These are phyloP conservation scores for Talaromyces sp. DNA, from an alignment of 2,329 filamentous ascomycete genomes.

Conservation along the genomic window DNA sequence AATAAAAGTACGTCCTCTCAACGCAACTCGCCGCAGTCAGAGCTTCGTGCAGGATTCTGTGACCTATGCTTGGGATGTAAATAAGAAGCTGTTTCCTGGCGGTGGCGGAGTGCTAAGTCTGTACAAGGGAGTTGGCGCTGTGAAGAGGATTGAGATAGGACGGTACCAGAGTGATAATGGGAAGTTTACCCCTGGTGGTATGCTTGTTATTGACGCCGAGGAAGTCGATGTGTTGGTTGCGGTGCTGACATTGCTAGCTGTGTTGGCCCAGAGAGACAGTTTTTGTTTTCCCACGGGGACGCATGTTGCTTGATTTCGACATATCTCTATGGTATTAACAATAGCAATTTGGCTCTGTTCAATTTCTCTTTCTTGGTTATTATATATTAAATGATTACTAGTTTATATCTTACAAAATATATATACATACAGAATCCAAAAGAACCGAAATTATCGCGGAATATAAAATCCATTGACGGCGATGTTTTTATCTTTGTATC, in stretches of 20 bases:
- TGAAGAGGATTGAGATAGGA: constrained; percentile 9
- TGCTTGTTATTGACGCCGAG: constrained; percentile 6
- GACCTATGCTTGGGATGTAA: constrained; percentile 8
- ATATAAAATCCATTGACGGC: constrained; percentile 36
- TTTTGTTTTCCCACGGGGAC: constrained; percentile 8
- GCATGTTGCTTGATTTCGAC: constrained; percentile 1
- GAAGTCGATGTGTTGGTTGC: constrained; percentile 11
- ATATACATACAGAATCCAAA: not conserved
- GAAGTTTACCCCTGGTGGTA: constrained; percentile 4
- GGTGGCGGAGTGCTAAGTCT: constrained; percentile 9
- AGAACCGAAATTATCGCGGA: not conserved
- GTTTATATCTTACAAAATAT: not conserved
- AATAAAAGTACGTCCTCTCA: constrained; percentile 5
- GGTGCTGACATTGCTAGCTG: constrained; percentile 7
- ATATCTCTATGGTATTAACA: not conserved
- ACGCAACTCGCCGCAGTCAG: constrained; percentile 9
- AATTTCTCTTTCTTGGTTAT: not conserved
- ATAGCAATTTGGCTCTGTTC: not conserved
- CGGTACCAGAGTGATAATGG: constrained; percentile 10
- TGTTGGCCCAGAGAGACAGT: constrained; percentile 8
- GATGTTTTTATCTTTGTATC: constrained; percentile 43
- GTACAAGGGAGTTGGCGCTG: constrained; percentile 7
- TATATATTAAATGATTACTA: not conserved
- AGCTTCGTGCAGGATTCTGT: constrained; percentile 9
- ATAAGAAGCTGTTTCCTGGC: constrained; percentile 9